Base-by-base conservation (phyloP, 768 basidiomycete species). In the Kwoniella pini region DNA sequence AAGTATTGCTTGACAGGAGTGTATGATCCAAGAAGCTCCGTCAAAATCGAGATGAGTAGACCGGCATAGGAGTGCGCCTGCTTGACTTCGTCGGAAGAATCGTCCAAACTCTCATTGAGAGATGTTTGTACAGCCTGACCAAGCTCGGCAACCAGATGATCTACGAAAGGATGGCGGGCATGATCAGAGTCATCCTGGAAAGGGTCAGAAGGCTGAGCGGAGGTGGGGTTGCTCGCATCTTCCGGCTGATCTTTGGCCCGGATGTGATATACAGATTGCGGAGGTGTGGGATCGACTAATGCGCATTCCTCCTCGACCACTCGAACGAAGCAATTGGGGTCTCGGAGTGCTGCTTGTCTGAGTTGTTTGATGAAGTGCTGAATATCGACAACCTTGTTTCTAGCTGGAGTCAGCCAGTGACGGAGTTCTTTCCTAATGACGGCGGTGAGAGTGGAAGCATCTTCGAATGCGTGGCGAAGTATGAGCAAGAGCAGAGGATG, bases 11-110 rank as follows among this genome's bases (percentile, higher is more conserved):
- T 99, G 85, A 91, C 94, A 5, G 86, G 78, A 67, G 92, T 88
- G 70, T 98, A 99, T 12, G 92, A 97, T 62, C 95, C 91, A 12
- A 96, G 80, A 10, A 98, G 81, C 79, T 99, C 96, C 2, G 92
- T 90, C 45, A 97, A 81, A 56, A 76, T 40, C 31, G 70, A 67
- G 46, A 78, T 45, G 40, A 72, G 53, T 22, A 76, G 50, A 54
- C 71, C 63, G 38, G 57, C 38, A 40, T 68, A 65, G 13, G 54
- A 26, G 24, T 67, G 59, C 5, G 36, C 43, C n/a, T 31, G 43
- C 24, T 45, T 48, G 21, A 40, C 17, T 15, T 26, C 39, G 13
- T 33, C 30, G 15, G 28, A 11, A 2, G 46, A 38, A 12, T 39
- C 26, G 19, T 40, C 38, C 6, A 56, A 17, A 27, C 15, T 42